Base-by-base conservation (phyloP, 2,329 filamentous ascomycete species). In the Botrytis hyacinthi region DNA sequence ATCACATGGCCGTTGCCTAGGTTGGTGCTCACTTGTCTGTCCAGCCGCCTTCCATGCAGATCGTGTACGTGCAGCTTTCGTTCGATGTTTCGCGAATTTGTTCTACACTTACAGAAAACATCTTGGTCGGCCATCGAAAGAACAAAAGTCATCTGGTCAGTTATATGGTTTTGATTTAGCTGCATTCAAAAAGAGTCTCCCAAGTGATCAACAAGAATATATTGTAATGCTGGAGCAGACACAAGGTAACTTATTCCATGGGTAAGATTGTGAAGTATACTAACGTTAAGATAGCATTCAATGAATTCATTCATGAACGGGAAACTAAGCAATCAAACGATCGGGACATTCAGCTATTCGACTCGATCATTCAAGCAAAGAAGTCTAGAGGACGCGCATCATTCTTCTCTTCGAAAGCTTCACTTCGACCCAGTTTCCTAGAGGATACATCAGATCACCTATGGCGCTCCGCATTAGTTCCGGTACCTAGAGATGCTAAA, bases 291-390 rank as follows among this genome's bases (percentile, higher is more conserved):
- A 60, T 60, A 89, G 89, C 85, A 67, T 94, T 95, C 81, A 94
- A 94, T 77, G 92, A 95, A 81, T 96, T 96, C 81, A 92, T 96
- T 75, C 92, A 95, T 79, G 92, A 94, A 78, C 89, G 93, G 63
- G 93, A 96, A 82, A 89, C 85, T 35, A 88, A 87, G 12, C 85
- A 89, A 3, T 82, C 89, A 0, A 86, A 88, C 12, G 87, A 92
- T 75, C 87, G 92, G 0, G 82, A 86, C 3, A 90, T 95, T 78
- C 91, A 92, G 73, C 87, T 96, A 1, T 96, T 96, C 78, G 93
- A 96, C 81, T 92, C 95, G 81, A 90, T 96, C 78, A 93, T 96
- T 78, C 85, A 95, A 70, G 92, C 92, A 46, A 96, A 96, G 84
- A 86, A 86, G 74, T 88, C 89, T 75, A 84, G 88, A 61, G 92